A percentile compares a stretch with the other conserved stretches of the same genome.
Conservation (phyloP, 2,329 filamentous ascomycete genomes). For the Colletotrichum agaves region DNA sequence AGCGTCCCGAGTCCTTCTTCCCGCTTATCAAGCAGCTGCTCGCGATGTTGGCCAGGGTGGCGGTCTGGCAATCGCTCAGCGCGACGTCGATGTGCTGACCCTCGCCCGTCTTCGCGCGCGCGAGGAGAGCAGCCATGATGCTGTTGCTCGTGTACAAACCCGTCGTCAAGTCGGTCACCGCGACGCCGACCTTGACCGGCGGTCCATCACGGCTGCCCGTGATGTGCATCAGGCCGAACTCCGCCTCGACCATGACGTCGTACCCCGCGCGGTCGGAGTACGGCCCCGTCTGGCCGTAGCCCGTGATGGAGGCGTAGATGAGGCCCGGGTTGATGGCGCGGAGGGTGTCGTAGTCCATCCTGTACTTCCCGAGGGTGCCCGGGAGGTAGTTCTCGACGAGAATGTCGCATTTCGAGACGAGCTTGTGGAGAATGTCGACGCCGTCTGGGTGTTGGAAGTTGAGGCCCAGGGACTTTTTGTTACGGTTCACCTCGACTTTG, state of each 20-base stretch:
- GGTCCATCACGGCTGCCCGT: slow-evolving; percentile 88
- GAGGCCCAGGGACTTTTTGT: slow-evolving; percentile 93
- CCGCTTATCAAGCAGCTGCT: slow-evolving; percentile 91
- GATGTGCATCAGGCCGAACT: slow-evolving; percentile 98
- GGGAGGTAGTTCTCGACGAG: slow-evolving; percentile 98
- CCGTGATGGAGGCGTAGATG: slow-evolving; percentile 96
- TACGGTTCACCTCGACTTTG: slow-evolving; percentile 82
- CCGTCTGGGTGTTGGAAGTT: slow-evolving; percentile 90
- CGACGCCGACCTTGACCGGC: slow-evolving; percentile 96
- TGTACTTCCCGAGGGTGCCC: slow-evolving; percentile 88
- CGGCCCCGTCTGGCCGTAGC: slow-evolving; percentile 95
- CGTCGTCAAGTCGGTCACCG: slow-evolving; percentile 95
- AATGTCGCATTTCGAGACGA: slow-evolving; percentile 87
- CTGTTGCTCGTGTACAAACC: slow-evolving; percentile 95
- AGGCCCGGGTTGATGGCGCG: slow-evolving; percentile 84
- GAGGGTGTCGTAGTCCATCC: slow-evolving; percentile 86
- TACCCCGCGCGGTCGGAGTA: slow-evolving; percentile 90
- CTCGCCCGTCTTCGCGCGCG: slow-evolving; percentile 75
- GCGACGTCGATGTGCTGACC: slow-evolving; percentile 95
- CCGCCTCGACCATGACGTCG: slow-evolving; percentile 99
- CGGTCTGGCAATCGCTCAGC: slow-evolving; percentile 93
- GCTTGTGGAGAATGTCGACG: slow-evolving; percentile 85
- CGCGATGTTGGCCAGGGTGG: slow-evolving; percentile 93
- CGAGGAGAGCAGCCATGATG: slow-evolving; percentile 92
- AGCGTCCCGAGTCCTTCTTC: slow-evolving; percentile 86